Percentiles rank a stretch among this genome's conserved stretches.
Conservation (phyloP, 345 rosid species). For the Gynandropsis gynandra region DNA sequence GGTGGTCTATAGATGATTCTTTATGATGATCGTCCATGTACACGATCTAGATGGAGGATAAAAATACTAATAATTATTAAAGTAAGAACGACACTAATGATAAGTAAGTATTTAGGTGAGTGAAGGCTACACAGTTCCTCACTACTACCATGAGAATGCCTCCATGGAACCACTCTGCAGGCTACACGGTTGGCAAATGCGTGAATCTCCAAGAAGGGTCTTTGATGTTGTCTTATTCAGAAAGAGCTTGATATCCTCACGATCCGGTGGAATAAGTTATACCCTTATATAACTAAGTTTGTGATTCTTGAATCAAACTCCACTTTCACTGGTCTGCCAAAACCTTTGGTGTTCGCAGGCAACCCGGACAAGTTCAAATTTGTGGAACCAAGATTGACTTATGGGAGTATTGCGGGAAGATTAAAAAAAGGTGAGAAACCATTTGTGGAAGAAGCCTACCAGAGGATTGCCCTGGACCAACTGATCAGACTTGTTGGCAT, state of each 20-base stretch:
- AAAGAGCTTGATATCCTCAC: conserved; percentile 74
- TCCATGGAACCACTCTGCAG: conserved; percentile 66
- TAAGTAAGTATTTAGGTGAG: too few relatives aligned
- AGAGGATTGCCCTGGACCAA: conserved; percentile 78
- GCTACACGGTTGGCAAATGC: conserved; percentile 83
- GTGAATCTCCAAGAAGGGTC: conserved; percentile 79
- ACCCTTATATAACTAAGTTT: conserved; percentile 71
- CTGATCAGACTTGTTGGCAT: conserved; percentile 77
- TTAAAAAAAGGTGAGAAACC: conserved; percentile 84
- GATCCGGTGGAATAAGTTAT: conserved; percentile 81
- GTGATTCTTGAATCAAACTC: conserved; percentile 92
- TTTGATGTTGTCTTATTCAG: conserved; percentile 84
- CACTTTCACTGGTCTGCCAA: conserved; percentile 68
- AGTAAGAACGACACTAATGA: too few relatives aligned
- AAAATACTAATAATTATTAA: too few relatives aligned
- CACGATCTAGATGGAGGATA: too few relatives aligned
- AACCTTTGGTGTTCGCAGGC: conserved; percentile 49
- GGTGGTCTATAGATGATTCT: too few relatives aligned
- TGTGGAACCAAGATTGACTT: conserved; percentile 64
- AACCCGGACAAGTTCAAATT: conserved; percentile 56
- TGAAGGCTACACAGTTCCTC: too few relatives aligned
- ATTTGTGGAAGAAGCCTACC: conserved; percentile 88
- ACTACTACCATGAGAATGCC: conserved; percentile 66
- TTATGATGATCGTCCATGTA: too few relatives aligned
- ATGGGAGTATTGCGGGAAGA: conserved; percentile 76